Base-by-base conservation (phyloP, 768 basidiomycete genomes). In the Panus rudis region DNA sequence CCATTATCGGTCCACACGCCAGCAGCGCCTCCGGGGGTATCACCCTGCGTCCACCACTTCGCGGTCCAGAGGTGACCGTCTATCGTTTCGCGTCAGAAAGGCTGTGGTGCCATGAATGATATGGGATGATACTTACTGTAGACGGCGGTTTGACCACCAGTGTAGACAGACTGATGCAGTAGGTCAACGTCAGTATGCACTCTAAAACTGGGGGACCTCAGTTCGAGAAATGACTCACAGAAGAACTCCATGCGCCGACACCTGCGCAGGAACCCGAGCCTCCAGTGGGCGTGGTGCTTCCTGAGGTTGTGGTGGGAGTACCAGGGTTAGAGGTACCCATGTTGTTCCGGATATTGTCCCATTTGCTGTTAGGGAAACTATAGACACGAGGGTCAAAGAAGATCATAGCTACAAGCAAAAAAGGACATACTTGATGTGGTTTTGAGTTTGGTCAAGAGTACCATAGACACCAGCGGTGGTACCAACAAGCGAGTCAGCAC, bases 351-450 rank as follows among this genome's bases (percentile, higher is more conserved):
- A 85, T 72, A 58, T 85, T 85, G 58, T 78, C 77, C 75, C 76
- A 87, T 52, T 78, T 77, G 63, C 79, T 82, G 53, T 74, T 66
- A 6, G 82, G 82, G 63, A 66, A 84, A 55, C 78, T 81, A 48
- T 21, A 33, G 4, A 6, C 39, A 20, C 24, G 24, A 22, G 32
- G 13, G 14, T 13, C 14, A 11, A 32, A 4, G 37, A 27, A 25
- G n/a, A 34, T 16, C 30, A 11, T 6, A 34, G 31, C 13, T 4
- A 33, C 22, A 20, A 16, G 12, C 24, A 22, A 40, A 10, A n/a
- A 10, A 28, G 16, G 7, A 48, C 64, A 33, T 50, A 79, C 78
- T 63, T 63, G 51, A 84, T 72, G 45, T 84, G 81, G 54, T 85
- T 84, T 61, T 48, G 56, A 0, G 81, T 83, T 52, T 69, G 67